Percentiles rank a stretch among this genome's conserved stretches.
These are phyloP conservation scores for Fusarium haematococcum DNA, from an alignment of 2,329 filamentous ascomycete genomes.

Conservation along the genomic window DNA sequence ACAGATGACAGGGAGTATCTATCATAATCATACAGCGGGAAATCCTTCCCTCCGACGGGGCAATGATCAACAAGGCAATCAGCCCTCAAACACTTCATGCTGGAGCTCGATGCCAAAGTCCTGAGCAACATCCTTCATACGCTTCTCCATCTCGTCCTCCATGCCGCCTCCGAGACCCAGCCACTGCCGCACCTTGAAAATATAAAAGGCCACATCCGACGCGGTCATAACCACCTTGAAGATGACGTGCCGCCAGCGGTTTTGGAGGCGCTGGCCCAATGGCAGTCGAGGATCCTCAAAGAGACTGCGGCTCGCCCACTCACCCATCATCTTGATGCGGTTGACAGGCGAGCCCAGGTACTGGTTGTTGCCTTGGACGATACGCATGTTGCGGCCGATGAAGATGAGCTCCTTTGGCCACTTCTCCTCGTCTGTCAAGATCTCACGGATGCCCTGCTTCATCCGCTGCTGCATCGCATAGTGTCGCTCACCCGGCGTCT, in stretches of 20 bases:
- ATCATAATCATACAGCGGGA: constrained; percentile 21
- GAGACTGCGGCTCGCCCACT: constrained; percentile 89
- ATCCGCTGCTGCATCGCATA: constrained; percentile 91
- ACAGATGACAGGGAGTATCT: background rate
- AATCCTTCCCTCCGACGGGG: background rate
- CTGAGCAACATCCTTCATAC: constrained; percentile 88
- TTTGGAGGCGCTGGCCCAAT: constrained; percentile 70
- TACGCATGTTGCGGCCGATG: constrained; percentile 90
- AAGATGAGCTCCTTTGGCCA: constrained; percentile 94
- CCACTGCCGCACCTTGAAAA: constrained; percentile 80
- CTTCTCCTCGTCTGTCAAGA: constrained; percentile 86
- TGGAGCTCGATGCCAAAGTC: constrained; percentile 93
- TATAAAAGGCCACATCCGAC: constrained; percentile 86
- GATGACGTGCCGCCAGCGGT: constrained; percentile 82
- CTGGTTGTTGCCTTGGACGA: constrained; percentile 94
- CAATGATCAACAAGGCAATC: constrained; percentile 7
- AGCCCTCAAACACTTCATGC: constrained; percentile 90
- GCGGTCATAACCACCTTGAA: constrained; percentile 82
- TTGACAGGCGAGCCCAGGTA: constrained; percentile 91
- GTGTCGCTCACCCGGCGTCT: constrained; percentile 76
- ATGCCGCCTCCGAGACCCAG: constrained; percentile 84
- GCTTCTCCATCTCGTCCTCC: constrained; percentile 92
- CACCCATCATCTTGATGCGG: constrained; percentile 91
- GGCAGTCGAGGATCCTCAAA: constrained; percentile 77
- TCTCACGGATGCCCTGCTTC: constrained; percentile 74